A percentile compares a stretch with the other conserved stretches of the same genome.
Conservation (phyloP, 495 filamentous ascomycete genomes). For the Lepidopterella palustris region DNA sequence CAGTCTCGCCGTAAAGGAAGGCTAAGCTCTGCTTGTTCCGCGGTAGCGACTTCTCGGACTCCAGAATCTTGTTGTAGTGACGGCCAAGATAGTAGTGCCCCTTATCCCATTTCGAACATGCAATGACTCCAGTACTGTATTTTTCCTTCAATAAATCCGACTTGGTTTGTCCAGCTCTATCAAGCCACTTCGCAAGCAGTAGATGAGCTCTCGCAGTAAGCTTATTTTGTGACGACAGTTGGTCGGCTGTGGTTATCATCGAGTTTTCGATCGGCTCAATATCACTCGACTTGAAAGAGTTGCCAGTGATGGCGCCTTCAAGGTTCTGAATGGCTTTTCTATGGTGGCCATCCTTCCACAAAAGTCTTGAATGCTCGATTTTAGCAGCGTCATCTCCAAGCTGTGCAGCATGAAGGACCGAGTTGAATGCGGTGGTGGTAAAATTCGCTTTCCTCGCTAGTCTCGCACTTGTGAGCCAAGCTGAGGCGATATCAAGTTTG, state of each 20-base stretch:
- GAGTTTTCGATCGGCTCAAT: slow-evolving; percentile 40
- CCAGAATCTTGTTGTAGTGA: slow-evolving; percentile 93
- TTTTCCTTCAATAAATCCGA: slow-evolving; percentile 66
- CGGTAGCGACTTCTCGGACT: slow-evolving; percentile 74
- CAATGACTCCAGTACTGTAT: slow-evolving; percentile 65
- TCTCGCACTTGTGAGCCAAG: slow-evolving; percentile 80
- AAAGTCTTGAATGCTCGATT: slow-evolving; percentile 82
- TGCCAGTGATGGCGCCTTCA: slow-evolving; percentile 71
- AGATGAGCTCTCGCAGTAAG: slow-evolving; percentile 63
- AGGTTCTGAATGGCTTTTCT: slow-evolving; percentile 90
- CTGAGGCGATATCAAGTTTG: slow-evolving; percentile 65
- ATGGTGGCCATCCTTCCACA: slow-evolving; percentile 94
- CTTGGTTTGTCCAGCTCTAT: slow-evolving; percentile 83
- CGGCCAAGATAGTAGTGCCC: slow-evolving; percentile 94
- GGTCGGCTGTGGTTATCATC: slow-evolving; percentile 33
- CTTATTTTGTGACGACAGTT: slow-evolving; percentile 45
- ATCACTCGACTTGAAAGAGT: slow-evolving; percentile 54
- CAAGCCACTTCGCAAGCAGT: slow-evolving; percentile 92
- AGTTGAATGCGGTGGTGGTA: slow-evolving; percentile 81
- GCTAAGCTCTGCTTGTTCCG: slow-evolving; percentile 54
- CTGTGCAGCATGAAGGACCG: slow-evolving; percentile 79
- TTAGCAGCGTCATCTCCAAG: slow-evolving; percentile 78
- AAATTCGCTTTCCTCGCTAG: slow-evolving; percentile 80
- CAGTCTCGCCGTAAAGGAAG: slow-evolving; percentile 67
- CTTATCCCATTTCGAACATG: slow-evolving; percentile 77